Conservation (phyloP, 345 rosid genomes). For the Sapria himalayana region DNA sequence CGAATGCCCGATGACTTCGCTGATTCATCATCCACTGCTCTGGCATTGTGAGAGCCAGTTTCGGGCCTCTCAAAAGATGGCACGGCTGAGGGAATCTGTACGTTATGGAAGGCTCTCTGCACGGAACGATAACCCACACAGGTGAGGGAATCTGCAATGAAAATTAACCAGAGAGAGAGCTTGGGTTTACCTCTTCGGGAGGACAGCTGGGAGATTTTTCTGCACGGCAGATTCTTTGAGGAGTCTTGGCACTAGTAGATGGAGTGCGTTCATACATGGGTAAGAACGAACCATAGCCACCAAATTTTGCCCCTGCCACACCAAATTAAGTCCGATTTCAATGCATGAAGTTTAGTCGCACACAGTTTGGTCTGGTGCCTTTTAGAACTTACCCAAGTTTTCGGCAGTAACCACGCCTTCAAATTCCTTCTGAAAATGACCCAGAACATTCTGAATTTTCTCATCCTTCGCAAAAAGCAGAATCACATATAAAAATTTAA, state of each 20-base stretch:
- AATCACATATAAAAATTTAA: too few relatives aligned
- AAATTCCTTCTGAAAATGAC: constrained; percentile 41
- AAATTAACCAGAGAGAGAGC: too few relatives aligned
- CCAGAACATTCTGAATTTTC: constrained; percentile 39
- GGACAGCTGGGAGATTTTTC: constrained; percentile 15
- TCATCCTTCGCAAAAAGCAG: too few relatives aligned
- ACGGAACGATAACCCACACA: constrained; percentile 9
- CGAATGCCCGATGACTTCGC: constrained; percentile 13
- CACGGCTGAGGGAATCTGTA: constrained; percentile 15
- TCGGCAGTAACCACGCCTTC: constrained; percentile 26
- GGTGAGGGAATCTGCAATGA: constrained; percentile 9
- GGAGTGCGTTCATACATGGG: constrained; percentile 20
- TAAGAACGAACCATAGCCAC: constrained; percentile 61
- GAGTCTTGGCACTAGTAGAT: constrained; percentile 15
- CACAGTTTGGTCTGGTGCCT: neutral
- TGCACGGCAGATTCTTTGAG: constrained; percentile 11
- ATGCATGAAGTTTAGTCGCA: constrained; percentile 5
- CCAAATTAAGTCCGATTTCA: constrained; percentile 7
- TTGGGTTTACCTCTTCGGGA: constrained; percentile 29
- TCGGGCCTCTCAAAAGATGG: constrained; percentile 10
- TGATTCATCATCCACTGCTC: constrained; percentile 6
- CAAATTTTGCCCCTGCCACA: constrained; percentile 35
- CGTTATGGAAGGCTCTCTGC: constrained; percentile 29
- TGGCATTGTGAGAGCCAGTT: constrained; percentile 8
- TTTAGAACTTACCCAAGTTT: constrained; percentile 31